Evolutionary conservation across 2,329 filamentous ascomycete species (phyloP).

Genomic region (Cryphonectria carpinicola): DNA sequence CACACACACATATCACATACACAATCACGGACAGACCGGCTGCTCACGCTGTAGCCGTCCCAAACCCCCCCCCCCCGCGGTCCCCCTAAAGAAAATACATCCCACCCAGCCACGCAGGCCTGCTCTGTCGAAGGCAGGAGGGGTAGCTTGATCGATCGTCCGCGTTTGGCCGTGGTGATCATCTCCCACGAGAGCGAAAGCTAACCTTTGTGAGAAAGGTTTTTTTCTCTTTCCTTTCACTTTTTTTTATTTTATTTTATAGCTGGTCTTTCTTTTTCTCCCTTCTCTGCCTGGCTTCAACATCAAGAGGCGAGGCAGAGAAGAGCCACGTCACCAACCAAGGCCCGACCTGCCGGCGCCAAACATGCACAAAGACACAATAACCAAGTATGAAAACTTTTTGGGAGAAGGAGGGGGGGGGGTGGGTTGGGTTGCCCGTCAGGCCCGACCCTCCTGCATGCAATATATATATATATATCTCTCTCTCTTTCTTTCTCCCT

Average conservation of each 20-base stretch:
- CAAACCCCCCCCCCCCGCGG: too few species aligned
- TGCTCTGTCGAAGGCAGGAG: too few species aligned
- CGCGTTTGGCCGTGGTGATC: too few species aligned
- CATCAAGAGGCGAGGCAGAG: background rate
- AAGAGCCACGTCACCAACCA: background rate
- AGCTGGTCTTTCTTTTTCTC: too few species aligned
- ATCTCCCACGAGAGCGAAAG: too few species aligned
- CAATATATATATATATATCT: background rate
- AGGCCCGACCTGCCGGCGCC: background rate
- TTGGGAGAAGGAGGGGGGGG: background rate
- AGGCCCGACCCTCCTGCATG: background rate
- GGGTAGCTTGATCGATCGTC: too few species aligned
- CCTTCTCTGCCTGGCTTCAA: too few species aligned
- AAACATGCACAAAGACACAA: background rate
- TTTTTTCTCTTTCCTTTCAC: too few species aligned
- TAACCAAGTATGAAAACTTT: background rate
- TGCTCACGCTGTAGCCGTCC: background rate
- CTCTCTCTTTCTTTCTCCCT: background rate
- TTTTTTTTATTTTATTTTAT: too few species aligned
- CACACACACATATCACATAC: background rate
- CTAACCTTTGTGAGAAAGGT: too few species aligned
- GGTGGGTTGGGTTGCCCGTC: background rate
- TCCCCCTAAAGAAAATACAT: too few species aligned
- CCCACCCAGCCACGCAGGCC: too few species aligned
- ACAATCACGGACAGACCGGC: background rate